Evolutionary conservation across 1,284 basidiomycete species (phyloP), one percentile per base, ranked within the genome.

Genomic region (Taiwanofungus camphoratus): DNA sequence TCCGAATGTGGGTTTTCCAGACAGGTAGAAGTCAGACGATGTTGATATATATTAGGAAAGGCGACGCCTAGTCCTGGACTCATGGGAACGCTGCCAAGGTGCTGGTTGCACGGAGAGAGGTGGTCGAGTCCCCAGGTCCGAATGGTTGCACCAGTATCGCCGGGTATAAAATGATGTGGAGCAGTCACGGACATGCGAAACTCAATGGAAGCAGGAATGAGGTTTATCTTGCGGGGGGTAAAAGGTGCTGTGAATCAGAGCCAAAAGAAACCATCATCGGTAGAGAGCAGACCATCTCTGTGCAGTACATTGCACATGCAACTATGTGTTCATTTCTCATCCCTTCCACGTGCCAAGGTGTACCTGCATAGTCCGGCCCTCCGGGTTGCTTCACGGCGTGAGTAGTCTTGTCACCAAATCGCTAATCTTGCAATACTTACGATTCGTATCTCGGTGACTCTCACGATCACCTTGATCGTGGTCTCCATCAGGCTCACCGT

Each of bases 1-100:
- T 59, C 54, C 37, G 58, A 57, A 3, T 54, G 45, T 1, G 62
- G 54, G 51, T 76, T 66, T 5, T 47, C 44, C 7, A 74, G 62
- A 7, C 52, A 36, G 34, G 73, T 64, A 2, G 64, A 47, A 1
- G 63, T 58, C 18, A 67, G 58, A 13, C 59, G 58, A 41, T 71
- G 62, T 51, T 76, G 74, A 55, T 78, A 76, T 31, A 76, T 69
- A 51, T 80, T 80, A 5, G 77, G 76, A 44, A 73, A 79, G 20
- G 67, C 65, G 34, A 78, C 52, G 12, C 58, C 61, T 21, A 72
- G 58, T 5, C 66, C 68, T 15, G 57, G 42, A 2, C 51, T 55
- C 21, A 73, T 55, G 4, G 62, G 58, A 5, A 68, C 59, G 16
- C 62, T 53, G 8, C 73, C 73, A 31, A 75, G 58, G 48, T 66